Evolutionary conservation across 139 green algal species (phyloP).

Genomic region (Closterium sp.): DNA sequence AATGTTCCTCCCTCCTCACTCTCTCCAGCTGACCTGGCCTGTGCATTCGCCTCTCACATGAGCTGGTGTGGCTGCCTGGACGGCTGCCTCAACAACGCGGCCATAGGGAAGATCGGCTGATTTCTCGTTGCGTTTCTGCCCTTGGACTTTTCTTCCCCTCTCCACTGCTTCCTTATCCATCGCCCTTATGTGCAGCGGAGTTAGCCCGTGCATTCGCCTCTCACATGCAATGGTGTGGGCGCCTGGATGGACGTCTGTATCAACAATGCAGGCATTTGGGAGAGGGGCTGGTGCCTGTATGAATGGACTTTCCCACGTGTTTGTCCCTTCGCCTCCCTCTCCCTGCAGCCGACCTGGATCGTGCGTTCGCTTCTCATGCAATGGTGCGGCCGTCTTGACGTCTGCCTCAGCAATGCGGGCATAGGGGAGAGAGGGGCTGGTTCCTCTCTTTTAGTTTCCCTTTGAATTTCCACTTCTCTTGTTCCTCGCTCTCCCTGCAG

Average conservation of each 20-base stretch:
- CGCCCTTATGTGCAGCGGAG: conserved; percentile 23
- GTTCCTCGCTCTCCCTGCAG: background rate
- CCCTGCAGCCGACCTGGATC: background rate
- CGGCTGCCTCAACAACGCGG: conserved; percentile 55
- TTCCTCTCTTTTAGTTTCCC: too few relatives aligned
- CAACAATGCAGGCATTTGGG: conserved; percentile 54
- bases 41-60: conserved; percentile 42
- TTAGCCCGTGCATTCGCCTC: conserved; percentile 25
- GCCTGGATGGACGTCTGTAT: conserved; percentile 53
- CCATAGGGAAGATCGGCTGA: conserved; percentile 28
- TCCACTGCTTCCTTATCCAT: too few relatives aligned
- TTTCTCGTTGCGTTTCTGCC: too few relatives aligned
- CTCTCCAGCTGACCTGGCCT: conserved; percentile 29
- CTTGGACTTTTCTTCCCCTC: too few relatives aligned
- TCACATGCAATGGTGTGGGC: conserved; percentile 32
- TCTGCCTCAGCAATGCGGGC: conserved; percentile 54
- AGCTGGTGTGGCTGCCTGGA: conserved; percentile 17
- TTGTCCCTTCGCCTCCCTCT: too few relatives aligned
- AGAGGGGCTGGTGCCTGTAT: background rate
- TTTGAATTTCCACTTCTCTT: background rate
- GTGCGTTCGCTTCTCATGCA: background rate
- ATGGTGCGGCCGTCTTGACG: conserved; percentile 41
- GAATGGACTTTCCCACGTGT: too few relatives aligned
- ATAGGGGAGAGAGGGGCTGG: conserved; percentile 37
- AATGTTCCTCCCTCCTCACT: background rate